A percentile compares a stretch with the other conserved stretches of the same genome.
Evolutionary conservation across 306 rosid genomes (phyloP).

Genomic region (Lathyrus sativus): DNA sequence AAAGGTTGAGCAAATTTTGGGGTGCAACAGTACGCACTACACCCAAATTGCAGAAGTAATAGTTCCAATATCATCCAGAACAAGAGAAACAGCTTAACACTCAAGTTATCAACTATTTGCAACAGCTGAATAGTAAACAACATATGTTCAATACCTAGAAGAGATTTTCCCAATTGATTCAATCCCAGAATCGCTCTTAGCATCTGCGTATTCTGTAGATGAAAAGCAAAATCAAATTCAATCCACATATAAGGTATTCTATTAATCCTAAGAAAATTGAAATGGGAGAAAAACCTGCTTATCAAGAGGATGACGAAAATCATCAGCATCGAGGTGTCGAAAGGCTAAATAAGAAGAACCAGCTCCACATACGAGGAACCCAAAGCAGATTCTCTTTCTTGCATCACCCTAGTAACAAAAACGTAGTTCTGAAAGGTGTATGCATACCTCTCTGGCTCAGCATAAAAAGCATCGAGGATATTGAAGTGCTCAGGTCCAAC

Average conservation of each 20-base stretch:
- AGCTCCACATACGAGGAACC: constrained; percentile 56
- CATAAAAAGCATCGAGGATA: too few relatives aligned
- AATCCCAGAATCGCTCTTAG: constrained; percentile 93
- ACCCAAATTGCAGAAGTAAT: too few relatives aligned
- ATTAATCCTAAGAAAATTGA: not conserved
- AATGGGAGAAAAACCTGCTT: constrained; percentile 54
- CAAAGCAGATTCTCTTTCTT: too few relatives aligned
- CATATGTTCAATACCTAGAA: constrained; percentile 57
- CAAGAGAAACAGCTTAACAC: constrained; percentile 1
- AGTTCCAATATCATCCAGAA: too few relatives aligned
- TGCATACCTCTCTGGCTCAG: too few relatives aligned
- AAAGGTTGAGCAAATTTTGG: too few relatives aligned
- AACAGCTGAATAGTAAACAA: constrained; percentile 2
- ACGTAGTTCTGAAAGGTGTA: too few relatives aligned
- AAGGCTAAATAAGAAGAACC: constrained; percentile 57
- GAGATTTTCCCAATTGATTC: constrained; percentile 72
- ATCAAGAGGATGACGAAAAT: constrained; percentile 94
- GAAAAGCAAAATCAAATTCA: constrained; percentile 8
- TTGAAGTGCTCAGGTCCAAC: too few relatives aligned
- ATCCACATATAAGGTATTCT: too few relatives aligned
- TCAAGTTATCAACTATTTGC: not conserved
- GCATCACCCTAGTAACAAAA: too few relatives aligned
- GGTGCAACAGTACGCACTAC: too few relatives aligned
- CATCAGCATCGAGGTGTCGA: constrained; percentile 88
- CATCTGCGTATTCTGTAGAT: constrained; percentile 78